Percentiles rank a stretch among this genome's conserved stretches.
Evolutionary conservation across 768 basidiomycete genomes (phyloP).

Genomic region (Boletus insuetus): DNA sequence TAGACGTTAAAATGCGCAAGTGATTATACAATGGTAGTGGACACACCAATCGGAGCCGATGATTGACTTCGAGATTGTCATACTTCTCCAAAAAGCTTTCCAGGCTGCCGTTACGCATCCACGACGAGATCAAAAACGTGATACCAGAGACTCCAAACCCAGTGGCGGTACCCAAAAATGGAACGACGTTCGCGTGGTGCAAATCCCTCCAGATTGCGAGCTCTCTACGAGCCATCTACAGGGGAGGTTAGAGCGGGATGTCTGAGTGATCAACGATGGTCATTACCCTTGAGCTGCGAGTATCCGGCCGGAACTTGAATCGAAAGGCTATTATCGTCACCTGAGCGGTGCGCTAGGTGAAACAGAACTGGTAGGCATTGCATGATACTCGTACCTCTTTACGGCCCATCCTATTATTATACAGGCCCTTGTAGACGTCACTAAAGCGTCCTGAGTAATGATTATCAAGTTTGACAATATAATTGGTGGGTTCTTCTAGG

Average conservation of each 20-base stretch:
- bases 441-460: not conserved
- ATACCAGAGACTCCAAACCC: not conserved
- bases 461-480: not conserved
- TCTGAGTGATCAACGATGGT: not conserved
- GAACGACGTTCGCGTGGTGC: not conserved
- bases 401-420: not conserved
- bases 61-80: not conserved
- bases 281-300: no score
- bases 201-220: not conserved
- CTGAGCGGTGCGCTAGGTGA: not conserved
- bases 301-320: not conserved
- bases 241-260: not conserved
- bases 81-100: not conserved
- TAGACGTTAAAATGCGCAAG: not conserved
- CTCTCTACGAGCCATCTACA: not conserved
- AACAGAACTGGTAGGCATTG: not conserved
- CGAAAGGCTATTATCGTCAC: not conserved
- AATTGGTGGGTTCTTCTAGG: not conserved
- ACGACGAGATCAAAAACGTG: not conserved
- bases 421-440: not conserved
- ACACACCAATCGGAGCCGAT: not conserved
- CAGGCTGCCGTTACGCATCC: not conserved
- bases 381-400: not conserved
- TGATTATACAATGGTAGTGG: rapidly evolving
- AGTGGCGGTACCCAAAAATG: not conserved